phyloP scores from a whole-genome alignment of 305 asterid species.

The Ilex paraguariensis region DNA sequence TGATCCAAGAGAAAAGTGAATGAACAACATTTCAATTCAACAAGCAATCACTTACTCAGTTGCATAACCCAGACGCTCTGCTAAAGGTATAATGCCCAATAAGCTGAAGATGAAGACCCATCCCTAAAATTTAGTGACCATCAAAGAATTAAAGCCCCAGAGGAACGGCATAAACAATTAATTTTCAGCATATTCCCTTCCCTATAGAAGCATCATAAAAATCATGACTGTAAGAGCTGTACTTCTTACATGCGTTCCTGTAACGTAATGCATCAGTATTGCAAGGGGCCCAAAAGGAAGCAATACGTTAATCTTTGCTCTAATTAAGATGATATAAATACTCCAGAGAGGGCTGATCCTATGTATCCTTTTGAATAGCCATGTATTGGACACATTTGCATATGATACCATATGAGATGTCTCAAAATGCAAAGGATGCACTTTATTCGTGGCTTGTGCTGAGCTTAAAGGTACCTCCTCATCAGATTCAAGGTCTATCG shows the following conservation, averaged over 20 bases:
- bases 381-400: conserved; percentile 34
- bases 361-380: conserved; percentile 49
- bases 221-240: neutral
- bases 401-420: conserved; percentile 37
- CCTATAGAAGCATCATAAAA: conserved; percentile 7
- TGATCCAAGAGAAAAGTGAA: conserved; percentile 7
- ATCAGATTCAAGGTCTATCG: conserved; percentile 57
- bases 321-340: conserved; percentile 64
- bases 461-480: conserved; percentile 64
- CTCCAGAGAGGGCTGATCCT: conserved; percentile 52
- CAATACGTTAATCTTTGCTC: conserved; percentile 76
- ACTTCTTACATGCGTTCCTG: conserved; percentile 67
- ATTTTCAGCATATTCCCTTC: conserved; percentile 4
- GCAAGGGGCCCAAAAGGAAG: conserved; percentile 95
- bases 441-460: conserved; percentile 38
- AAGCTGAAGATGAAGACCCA: conserved; percentile 91
- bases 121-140: conserved; percentile 39
- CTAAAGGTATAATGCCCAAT: conserved; percentile 84
- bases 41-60: conserved; percentile 66
- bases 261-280: conserved; percentile 58
- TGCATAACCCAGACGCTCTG: conserved; percentile 94
- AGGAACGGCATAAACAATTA: neutral
- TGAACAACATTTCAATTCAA: conserved; percentile 8
- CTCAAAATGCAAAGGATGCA: conserved; percentile 49
- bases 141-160: neutral